phyloP scores from a whole-genome alignment of 2,329 filamentous ascomycete species.

The Neurospora crassa region DNA sequence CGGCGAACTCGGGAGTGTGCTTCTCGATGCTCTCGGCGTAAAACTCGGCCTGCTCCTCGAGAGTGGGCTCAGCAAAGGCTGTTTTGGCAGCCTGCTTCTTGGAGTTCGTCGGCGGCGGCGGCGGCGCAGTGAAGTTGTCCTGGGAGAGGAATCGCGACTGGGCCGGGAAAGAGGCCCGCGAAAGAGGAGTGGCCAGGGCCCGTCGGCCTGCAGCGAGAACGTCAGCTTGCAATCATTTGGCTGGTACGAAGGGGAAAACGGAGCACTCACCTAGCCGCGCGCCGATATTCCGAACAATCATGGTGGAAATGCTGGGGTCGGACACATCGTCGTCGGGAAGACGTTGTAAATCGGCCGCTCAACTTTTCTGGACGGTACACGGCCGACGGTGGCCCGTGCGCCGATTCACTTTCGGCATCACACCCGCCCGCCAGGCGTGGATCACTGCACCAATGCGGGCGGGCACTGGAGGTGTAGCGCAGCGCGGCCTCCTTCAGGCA shows the following conservation, averaged over 20 bases:
- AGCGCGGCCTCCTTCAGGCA: neutral
- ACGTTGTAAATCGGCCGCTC: conserved; percentile 4
- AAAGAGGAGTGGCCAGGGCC: conserved; percentile 37
- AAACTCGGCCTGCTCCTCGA: conserved; percentile 2
- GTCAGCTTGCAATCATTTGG: conserved; percentile 1
- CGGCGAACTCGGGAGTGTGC: neutral
- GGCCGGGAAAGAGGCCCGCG: conserved; percentile 29
- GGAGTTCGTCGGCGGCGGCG: conserved; percentile 13
- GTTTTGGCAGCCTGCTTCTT: conserved; percentile 1
- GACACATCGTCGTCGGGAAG: conserved; percentile 7
- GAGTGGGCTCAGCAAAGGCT: neutral
- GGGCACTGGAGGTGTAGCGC: no score
- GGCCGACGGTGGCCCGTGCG: conserved; percentile 15
- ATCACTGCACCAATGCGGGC: neutral
- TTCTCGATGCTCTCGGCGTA: conserved; percentile 3
- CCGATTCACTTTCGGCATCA: neutral
- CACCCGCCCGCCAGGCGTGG: neutral
- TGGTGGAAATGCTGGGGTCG: conserved; percentile 26
- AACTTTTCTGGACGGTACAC: conserved; percentile 17
- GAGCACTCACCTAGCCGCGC: conserved; percentile 42
- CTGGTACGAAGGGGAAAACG: neutral
- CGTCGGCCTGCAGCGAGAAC: conserved; percentile 36
- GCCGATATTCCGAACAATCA: conserved; percentile 47
- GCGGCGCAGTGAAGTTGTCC: conserved; percentile 18
- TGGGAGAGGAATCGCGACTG: conserved; percentile 22